Conservation (phyloP, 176 grass and related monocot species). For the Canna indica region DNA sequence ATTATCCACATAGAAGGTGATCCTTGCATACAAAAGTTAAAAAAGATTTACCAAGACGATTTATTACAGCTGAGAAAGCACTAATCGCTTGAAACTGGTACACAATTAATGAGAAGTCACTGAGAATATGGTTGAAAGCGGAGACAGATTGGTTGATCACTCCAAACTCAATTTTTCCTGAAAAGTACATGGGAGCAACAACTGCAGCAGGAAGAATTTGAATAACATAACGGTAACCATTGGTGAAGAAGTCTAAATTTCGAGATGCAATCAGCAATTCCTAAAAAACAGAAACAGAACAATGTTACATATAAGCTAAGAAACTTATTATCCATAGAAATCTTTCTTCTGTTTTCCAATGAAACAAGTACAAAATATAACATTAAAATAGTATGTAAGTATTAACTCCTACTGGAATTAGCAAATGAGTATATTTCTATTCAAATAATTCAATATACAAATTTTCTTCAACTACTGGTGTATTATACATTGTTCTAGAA, state of each 20-base stretch:
- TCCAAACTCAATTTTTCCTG: conserved; percentile 96
- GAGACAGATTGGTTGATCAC: conserved; percentile 98
- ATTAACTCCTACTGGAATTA: too few species aligned
- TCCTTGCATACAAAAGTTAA: not conserved
- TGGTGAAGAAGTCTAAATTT: conserved; percentile 95
- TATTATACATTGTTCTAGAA: too few species aligned
- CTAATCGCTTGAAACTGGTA: conserved; percentile 97
- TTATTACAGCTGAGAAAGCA: conserved; percentile 94
- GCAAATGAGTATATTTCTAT: too few species aligned
- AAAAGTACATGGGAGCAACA: conserved; percentile 95
- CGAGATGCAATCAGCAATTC: conserved; percentile 84
- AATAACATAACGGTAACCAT: conserved; percentile 88
- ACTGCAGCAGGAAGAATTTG: conserved; percentile 91
- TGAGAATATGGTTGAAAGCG: conserved; percentile 95
- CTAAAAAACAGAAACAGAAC: conserved; percentile 31
- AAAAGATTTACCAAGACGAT: conserved; percentile 60
- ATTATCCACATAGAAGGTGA: not conserved
- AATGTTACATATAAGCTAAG: not conserved
- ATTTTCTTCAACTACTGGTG: too few species aligned
- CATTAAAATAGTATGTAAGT: too few species aligned
- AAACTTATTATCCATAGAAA: not conserved
- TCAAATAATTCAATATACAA: too few species aligned
- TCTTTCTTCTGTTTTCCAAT: too few species aligned
- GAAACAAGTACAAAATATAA: too few species aligned
- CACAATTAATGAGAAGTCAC: conserved; percentile 96